Base-by-base conservation (phyloP, 2,329 filamentous ascomycete species). In the Endothia cerciana region DNA sequence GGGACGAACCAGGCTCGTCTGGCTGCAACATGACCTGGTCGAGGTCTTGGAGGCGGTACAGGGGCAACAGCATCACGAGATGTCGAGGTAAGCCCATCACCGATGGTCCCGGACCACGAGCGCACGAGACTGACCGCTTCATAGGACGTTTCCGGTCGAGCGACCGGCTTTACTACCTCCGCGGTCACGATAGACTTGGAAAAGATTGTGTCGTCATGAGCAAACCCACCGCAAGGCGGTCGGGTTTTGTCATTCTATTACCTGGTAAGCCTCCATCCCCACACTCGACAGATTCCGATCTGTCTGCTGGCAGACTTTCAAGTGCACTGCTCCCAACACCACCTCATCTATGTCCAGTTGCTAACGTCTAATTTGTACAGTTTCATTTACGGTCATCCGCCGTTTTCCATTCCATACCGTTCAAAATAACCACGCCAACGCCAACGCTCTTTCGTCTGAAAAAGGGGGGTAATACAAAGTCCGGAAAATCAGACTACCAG, bases 381-480 rank as follows among this genome's bases (percentile, higher is more conserved):
- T 58, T 13, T 58, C 38, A 40, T 58, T 59, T 65, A 61, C 57
- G 64, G 17, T 59, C 30, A 41, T n/a, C 62, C 49, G 13, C 8
- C 43, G 49, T 30, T 40, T 36, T 25, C 41, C 62, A 36, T 36
- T 19, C 43, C 65, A 53, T 40, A 40, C n/a, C 63, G 47, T 55
- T 41, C 49, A 41, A 65, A 67, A 49, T 25, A 41, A 22, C 62
- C 59, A 59, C 38, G 49, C 65, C 51, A 62, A 67, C 65, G 65
- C 65, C 65, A 60, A 67, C 60, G 65, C 65, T 67, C 62, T 51
- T 58, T 41, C 51, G 40, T 25, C 58, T 28, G 41, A 51, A 65
- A 66, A 64, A 63, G 36, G 38, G 62, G 58, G 62, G 58, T 65
- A 47, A 65, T 67, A 67, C 65, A 67, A 55, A 62, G 53, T 64